Conservation (phyloP, 1,284 basidiomycete species). For the Peniophora sp. region DNA sequence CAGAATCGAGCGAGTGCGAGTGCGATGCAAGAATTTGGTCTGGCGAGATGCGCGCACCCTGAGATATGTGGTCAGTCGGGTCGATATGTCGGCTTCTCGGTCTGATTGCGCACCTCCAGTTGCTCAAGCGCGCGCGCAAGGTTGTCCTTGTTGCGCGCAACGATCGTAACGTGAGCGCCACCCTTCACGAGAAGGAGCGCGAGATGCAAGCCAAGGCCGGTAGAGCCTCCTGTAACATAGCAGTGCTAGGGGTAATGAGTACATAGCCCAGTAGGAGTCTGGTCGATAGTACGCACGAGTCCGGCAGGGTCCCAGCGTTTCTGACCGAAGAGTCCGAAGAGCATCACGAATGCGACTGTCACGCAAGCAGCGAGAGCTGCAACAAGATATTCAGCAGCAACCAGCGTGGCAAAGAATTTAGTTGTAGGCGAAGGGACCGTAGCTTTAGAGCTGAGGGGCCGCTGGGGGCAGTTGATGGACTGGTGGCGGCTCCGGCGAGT, state of each 20-base stretch:
- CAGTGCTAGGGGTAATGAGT: conserved; percentile 40
- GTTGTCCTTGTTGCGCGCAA: conserved; percentile 62
- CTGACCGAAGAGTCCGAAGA: too few relatives aligned
- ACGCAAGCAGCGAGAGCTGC: too few relatives aligned
- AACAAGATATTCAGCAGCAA: too few relatives aligned
- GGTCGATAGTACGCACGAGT: conserved; percentile 13
- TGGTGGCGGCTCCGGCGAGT: too few relatives aligned
- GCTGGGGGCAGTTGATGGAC: too few relatives aligned
- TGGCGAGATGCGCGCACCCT: conserved; percentile 40
- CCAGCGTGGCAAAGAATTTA: too few relatives aligned
- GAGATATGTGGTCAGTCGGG: not conserved
- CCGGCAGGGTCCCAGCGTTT: conserved; percentile 22
- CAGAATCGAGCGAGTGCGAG: conserved; percentile 51
- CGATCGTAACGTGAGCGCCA: conserved; percentile 78
- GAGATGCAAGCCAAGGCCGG: conserved; percentile 71
- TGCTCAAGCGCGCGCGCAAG: conserved; percentile 49
- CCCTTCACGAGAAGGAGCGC: conserved; percentile 60
- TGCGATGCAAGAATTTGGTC: conserved; percentile 54
- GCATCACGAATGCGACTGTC: too few relatives aligned
- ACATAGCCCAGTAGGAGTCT: too few relatives aligned
- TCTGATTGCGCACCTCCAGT: conserved; percentile 47
- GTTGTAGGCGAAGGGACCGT: too few relatives aligned
- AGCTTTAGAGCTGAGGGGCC: too few relatives aligned
- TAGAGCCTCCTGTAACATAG: conserved; percentile 77
- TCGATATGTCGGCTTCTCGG: not conserved